phyloP scores from a whole-genome alignment of 2,329 filamentous ascomycete genomes.

The Colletotrichum sojae region DNA sequence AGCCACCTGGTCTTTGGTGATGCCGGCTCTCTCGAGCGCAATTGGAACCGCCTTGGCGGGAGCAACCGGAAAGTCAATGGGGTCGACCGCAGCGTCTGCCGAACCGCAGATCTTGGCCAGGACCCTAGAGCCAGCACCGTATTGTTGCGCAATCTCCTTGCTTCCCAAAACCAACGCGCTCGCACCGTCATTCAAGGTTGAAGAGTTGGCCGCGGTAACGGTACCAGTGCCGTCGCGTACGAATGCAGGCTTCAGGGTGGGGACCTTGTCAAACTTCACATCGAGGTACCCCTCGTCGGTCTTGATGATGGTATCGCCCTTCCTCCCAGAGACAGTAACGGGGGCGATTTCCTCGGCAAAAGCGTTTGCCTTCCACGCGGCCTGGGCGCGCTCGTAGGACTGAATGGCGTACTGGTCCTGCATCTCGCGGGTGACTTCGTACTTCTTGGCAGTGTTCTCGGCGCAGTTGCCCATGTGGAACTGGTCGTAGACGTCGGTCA shows the following conservation, averaged over 20 bases:
- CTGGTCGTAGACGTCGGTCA: conserved; percentile 97
- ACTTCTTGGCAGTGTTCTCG: conserved; percentile 93
- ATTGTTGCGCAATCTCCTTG: conserved; percentile 84
- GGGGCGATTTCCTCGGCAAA: conserved; percentile 94
- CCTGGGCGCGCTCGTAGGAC: conserved; percentile 90
- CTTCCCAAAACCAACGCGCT: conserved; percentile 89
- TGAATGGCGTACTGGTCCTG: conserved; percentile 93
- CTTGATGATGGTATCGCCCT: conserved; percentile 84
- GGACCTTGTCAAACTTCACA: conserved; percentile 88
- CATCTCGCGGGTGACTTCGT: conserved; percentile 83
- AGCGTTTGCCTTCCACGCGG: conserved; percentile 85
- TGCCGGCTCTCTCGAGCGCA: conserved; percentile 88
- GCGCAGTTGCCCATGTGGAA: conserved; percentile 99
- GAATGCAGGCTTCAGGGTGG: conserved; percentile 92
- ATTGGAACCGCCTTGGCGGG: conserved; percentile 93
- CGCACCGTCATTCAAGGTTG: conserved; percentile 94
- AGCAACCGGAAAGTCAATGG: conserved; percentile 95
- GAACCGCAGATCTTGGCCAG: conserved; percentile 89
- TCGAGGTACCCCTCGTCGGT: conserved; percentile 93
- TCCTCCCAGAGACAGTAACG: conserved; percentile 86
- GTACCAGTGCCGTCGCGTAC: conserved; percentile 87
- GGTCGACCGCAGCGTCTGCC: conserved; percentile 90
- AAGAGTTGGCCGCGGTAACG: conserved; percentile 95
- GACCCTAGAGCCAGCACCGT: conserved; percentile 82
- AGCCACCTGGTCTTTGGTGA: conserved; percentile 91